A percentile compares a stretch with the other conserved stretches of the same genome.
phyloP scores from a whole-genome alignment of 2,329 filamentous ascomycete species.

The Xylaria sp. region DNA sequence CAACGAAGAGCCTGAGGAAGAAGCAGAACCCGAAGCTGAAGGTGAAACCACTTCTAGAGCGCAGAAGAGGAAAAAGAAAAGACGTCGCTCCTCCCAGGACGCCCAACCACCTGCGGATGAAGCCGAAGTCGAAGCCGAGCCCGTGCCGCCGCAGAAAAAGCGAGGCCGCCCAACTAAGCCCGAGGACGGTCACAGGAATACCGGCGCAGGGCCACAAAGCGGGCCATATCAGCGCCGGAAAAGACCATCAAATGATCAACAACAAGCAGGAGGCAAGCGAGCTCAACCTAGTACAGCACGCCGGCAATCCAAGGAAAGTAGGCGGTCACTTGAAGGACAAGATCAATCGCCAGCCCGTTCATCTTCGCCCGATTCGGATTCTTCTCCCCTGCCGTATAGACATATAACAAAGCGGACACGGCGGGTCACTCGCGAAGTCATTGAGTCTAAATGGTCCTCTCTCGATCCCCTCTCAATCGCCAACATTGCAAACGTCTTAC shows the following conservation, averaged over 20 bases:
- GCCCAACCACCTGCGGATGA: slow-evolving; percentile 32
- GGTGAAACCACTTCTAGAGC: slow-evolving; percentile 9
- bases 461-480: slow-evolving; percentile 66
- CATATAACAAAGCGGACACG: slow-evolving; percentile 63
- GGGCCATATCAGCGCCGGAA: slow-evolving; percentile 33
- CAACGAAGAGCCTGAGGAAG: slow-evolving; percentile 24
- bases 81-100: slow-evolving; percentile 46
- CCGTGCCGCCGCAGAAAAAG: slow-evolving; percentile 33
- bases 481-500: slow-evolving; percentile 66
- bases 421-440: slow-evolving; percentile 69
- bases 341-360: slow-evolving; percentile 38
- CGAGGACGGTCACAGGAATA: slow-evolving; percentile 30
- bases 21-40: slow-evolving; percentile 29
- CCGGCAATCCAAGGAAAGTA: slow-evolving; percentile 26
- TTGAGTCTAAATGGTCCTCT: slow-evolving; percentile 75
- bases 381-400: slow-evolving; percentile 55
- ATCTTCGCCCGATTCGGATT: slow-evolving; percentile 44
- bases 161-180: slow-evolving; percentile 39
- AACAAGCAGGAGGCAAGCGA: slow-evolving; percentile 4
- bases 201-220: slow-evolving; percentile 30
- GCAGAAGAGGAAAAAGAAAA: slow-evolving; percentile 38
- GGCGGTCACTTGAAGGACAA: slow-evolving; percentile 23
- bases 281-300: slow-evolving; percentile 5
- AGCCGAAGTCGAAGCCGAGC: slow-evolving; percentile 21
- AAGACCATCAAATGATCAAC: slow-evolving; percentile 27